phyloP scores from a whole-genome alignment of 768 basidiomycete genomes.

The Lentinula guzmanii region DNA sequence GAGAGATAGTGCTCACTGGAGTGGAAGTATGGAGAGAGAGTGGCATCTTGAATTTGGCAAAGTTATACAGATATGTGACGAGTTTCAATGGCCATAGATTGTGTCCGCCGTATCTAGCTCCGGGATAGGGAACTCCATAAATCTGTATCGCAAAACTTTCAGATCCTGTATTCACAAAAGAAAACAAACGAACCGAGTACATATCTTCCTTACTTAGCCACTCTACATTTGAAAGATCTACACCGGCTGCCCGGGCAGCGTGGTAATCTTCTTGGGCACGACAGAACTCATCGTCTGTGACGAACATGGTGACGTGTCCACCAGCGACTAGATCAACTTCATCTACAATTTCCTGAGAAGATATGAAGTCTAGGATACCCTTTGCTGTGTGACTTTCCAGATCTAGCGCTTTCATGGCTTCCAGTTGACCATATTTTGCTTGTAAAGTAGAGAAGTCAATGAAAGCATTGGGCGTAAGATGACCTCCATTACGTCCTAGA shows the following conservation, averaged over 20 bases:
- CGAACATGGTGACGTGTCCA: slow-evolving; percentile 44
- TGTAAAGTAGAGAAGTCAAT: slow-evolving; percentile 34
- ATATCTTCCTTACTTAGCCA: slow-evolving; percentile 46
- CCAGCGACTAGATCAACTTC: slow-evolving; percentile 60
- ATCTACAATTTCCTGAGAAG: slow-evolving; percentile 31
- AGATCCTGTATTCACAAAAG: not conserved
- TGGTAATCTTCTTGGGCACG: slow-evolving; percentile 38
- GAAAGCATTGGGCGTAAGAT: slow-evolving; percentile 52
- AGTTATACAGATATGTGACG: slow-evolving; percentile 58
- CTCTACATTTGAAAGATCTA: slow-evolving; percentile 34
- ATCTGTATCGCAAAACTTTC: slow-evolving; percentile 10
- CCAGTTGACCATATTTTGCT: slow-evolving; percentile 38
- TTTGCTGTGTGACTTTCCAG: slow-evolving; percentile 54
- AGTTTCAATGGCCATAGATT: slow-evolving; percentile 82
- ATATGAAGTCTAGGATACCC: slow-evolving; percentile 44
- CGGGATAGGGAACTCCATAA: slow-evolving; percentile 38
- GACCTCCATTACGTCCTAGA: slow-evolving; percentile 77
- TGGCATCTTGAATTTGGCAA: slow-evolving; percentile 21
- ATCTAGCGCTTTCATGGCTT: slow-evolving; percentile 46
- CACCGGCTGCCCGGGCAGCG: slow-evolving; percentile 47
- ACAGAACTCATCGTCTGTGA: slow-evolving; percentile 37
- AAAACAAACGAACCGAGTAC: slow-evolving; percentile 30
- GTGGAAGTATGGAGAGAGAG: slow-evolving; percentile 64
- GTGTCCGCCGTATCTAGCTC: slow-evolving; percentile 45
- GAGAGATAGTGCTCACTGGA: slow-evolving; percentile 47